Percentiles rank a stretch among this genome's conserved stretches.
These are phyloP conservation scores for Colletotrichum orbiculare DNA, from an alignment of 2,329 filamentous ascomycete genomes.

Conservation along the genomic window DNA sequence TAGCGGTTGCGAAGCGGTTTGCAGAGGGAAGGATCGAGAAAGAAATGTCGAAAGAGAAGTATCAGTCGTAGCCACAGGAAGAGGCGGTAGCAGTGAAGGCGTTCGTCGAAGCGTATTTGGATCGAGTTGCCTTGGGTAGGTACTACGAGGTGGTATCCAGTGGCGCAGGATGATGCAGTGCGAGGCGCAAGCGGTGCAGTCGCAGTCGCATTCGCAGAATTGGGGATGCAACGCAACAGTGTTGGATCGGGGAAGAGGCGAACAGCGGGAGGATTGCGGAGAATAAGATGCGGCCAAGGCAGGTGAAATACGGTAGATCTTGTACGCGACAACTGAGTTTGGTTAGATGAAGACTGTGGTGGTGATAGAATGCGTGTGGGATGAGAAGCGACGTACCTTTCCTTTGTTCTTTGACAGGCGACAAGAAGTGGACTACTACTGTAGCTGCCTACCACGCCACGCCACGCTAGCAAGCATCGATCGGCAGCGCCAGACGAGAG, in stretches of 20 bases:
- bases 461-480: slow-evolving; percentile 8
- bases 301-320: background rate
- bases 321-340: slow-evolving; percentile 6
- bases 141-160: too few relatives aligned
- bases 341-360: background rate
- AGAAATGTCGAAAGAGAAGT: too few relatives aligned
- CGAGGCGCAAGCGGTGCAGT: slow-evolving; percentile 9
- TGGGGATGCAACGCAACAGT: background rate
- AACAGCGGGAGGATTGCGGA: slow-evolving; percentile 20
- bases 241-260: background rate
- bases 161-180: too few relatives aligned
- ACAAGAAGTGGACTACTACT: background rate
- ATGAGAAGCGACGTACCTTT: slow-evolving; percentile 2
- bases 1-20: too few relatives aligned
- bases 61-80: too few relatives aligned
- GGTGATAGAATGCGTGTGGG: background rate
- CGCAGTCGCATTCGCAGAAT: background rate
- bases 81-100: too few relatives aligned
- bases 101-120: too few relatives aligned
- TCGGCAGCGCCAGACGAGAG: slow-evolving; percentile 1
- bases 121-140: too few relatives aligned
- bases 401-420: slow-evolving; percentile 12
- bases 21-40: too few relatives aligned
- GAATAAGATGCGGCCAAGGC: slow-evolving; percentile 18
- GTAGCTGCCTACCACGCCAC: too few relatives aligned